phyloP scores from a whole-genome alignment of 495 filamentous ascomycete genomes.

The Friedmanniomyces simplex region DNA sequence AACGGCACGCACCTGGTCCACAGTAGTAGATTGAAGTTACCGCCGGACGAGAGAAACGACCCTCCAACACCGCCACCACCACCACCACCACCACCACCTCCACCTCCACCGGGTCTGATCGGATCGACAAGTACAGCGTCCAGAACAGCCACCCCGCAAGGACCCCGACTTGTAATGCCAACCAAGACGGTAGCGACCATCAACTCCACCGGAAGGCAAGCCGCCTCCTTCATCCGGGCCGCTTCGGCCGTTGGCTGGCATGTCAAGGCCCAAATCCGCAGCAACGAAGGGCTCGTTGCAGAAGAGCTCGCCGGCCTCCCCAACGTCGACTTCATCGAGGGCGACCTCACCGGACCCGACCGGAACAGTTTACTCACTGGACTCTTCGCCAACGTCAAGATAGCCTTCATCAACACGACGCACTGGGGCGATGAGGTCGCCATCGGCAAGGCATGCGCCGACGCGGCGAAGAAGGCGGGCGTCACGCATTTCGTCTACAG shows the following conservation, averaged over 20 bases:
- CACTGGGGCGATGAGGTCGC: conserved; percentile 90
- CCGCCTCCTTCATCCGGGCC: conserved; percentile 84
- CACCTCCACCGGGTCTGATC: too few species aligned
- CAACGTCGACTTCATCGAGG: conserved; percentile 74
- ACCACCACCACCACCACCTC: too few species aligned
- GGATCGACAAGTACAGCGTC: not conserved
- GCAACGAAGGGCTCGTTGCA: conserved; percentile 69
- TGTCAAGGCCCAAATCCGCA: conserved; percentile 80
- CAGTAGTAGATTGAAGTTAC: too few species aligned
- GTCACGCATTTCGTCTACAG: conserved; percentile 91
- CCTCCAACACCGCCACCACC: too few species aligned
- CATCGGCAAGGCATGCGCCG: conserved; percentile 76
- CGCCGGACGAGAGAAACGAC: too few species aligned
- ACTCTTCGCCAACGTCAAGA: conserved; percentile 71
- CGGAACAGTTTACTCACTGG: conserved; percentile 57
- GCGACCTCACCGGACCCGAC: conserved; percentile 52
- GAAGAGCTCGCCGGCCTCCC: conserved; percentile 69
- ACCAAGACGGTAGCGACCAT: conserved; percentile 81
- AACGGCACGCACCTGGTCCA: too few species aligned
- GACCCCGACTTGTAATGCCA: conserved; percentile 29
- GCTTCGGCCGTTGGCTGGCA: conserved; percentile 84
- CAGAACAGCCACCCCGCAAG: not conserved
- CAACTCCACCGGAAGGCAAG: conserved; percentile 79
- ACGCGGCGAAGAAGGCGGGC: conserved; percentile 76
- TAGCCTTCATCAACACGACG: conserved; percentile 98